These are phyloP conservation scores for Globisporangium uncinulatum DNA, from an alignment of 352 stramenopile genomes.

Conservation along the genomic window DNA sequence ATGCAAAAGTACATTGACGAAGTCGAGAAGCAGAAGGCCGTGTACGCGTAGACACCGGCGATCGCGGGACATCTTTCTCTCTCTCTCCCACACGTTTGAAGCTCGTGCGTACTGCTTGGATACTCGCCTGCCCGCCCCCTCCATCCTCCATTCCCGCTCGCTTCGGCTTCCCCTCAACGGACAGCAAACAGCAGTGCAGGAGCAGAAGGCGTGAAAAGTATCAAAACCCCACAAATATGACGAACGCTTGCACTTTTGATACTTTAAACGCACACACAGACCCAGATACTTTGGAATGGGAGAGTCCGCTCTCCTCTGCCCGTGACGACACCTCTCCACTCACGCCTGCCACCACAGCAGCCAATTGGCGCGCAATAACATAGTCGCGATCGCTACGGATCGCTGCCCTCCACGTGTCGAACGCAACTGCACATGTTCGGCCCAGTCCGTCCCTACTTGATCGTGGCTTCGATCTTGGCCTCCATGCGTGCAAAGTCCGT, in stretches of 20 bases:
- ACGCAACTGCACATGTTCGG: not conserved
- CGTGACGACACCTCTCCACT: too few relatives aligned
- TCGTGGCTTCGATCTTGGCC: conserved; percentile 59
- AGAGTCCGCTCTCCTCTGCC: too few relatives aligned
- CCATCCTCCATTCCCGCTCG: too few relatives aligned
- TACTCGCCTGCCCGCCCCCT: too few relatives aligned
- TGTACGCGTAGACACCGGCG: conserved; percentile 53
- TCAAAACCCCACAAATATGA: conserved; percentile 2
- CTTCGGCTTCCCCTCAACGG: too few relatives aligned
- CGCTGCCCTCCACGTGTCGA: not conserved
- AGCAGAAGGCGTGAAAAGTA: not conserved
- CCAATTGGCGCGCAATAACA: conserved; percentile 8
- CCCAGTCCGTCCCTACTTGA: conserved; percentile 12
- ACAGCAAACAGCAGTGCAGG: too few relatives aligned
- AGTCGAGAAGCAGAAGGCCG: conserved; percentile 77
- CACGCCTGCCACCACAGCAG: too few relatives aligned
- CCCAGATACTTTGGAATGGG: not conserved
- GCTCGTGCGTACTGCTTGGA: too few relatives aligned
- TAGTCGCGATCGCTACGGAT: not conserved
- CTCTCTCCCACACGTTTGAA: not conserved
- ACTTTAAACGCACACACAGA: not conserved
- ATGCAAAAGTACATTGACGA: conserved; percentile 87
- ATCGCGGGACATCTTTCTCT: too few relatives aligned
- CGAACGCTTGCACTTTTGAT: not conserved
- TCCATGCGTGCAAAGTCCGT: conserved; percentile 70